Percentiles rank a stretch among this genome's conserved stretches.
Conservation (phyloP, 116 monocot genomes). For the Papilionanthe hybrid region DNA sequence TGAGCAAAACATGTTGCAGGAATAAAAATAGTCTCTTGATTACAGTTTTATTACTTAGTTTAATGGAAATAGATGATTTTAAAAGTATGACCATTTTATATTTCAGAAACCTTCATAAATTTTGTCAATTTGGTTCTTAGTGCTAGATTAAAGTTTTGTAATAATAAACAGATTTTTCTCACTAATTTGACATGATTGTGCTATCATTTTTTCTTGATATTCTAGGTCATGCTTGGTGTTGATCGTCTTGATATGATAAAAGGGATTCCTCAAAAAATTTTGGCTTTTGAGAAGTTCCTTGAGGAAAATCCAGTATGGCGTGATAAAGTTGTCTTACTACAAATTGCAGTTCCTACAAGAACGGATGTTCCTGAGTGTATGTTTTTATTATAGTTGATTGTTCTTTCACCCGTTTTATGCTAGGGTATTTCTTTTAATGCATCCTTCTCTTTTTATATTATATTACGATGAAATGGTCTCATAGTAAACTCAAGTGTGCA, state of each 20-base stretch:
- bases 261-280: conserved; percentile 97
- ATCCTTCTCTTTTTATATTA: background rate
- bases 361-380: conserved; percentile 98
- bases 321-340: conserved; percentile 89
- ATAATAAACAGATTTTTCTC: background rate
- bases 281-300: conserved; percentile 97
- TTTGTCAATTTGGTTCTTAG: background rate
- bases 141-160: background rate
- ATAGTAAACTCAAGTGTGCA: no score
- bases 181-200: background rate
- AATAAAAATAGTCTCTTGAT: background rate
- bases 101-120: background rate
- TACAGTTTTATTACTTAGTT: background rate
- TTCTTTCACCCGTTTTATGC: background rate
- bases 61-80: background rate
- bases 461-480: no score
- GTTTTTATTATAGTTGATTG: background rate
- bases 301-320: conserved; percentile 84
- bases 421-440: background rate
- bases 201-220: conserved; percentile 1
- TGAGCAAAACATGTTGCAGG: background rate
- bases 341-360: conserved; percentile 96
- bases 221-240: conserved; percentile 93
- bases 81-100: background rate
- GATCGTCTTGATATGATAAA: conserved; percentile 98